Conservation (phyloP, 2,329 filamentous ascomycete genomes). For the Thielaviopsis euricoi region DNA sequence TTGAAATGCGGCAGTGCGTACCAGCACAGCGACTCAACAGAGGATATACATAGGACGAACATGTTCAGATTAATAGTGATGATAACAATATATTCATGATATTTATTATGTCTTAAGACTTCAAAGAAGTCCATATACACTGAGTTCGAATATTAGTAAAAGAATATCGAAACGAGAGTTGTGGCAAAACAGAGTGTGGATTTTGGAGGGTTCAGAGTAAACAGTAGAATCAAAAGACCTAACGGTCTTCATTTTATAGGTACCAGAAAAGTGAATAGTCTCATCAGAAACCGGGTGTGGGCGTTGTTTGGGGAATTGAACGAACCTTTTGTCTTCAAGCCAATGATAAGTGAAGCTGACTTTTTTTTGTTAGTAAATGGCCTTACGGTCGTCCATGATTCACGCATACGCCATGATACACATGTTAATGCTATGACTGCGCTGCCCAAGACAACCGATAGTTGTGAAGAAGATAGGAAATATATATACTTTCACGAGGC, state of each 20-base stretch:
- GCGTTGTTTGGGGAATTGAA: background rate
- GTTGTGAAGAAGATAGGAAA: background rate
- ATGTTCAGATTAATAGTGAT: no score
- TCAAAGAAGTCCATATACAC: no score
- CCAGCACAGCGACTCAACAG: background rate
- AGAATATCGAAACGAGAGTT: background rate
- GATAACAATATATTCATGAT: no score
- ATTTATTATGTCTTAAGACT: no score
- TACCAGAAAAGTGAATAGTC: conserved; percentile 62
- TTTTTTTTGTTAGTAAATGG: background rate
- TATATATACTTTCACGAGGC: background rate
- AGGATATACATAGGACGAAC: no score
- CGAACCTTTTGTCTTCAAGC: conserved; percentile 4
- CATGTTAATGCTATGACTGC: background rate
- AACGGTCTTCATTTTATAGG: conserved; percentile 73
- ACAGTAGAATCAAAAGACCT: conserved; percentile 12
- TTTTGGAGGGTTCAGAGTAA: conserved; percentile 9
- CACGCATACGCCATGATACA: no score
- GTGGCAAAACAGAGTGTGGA: background rate
- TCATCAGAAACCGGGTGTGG: conserved; percentile 46
- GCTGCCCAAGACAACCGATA: background rate
- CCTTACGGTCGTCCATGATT: background rate
- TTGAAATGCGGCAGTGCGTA: background rate
- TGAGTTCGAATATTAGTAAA: conserved; percentile 1
- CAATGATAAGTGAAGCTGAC: background rate